Conservation (phyloP, 495 filamentous ascomycete species). For the Neurospora cerealis region DNA sequence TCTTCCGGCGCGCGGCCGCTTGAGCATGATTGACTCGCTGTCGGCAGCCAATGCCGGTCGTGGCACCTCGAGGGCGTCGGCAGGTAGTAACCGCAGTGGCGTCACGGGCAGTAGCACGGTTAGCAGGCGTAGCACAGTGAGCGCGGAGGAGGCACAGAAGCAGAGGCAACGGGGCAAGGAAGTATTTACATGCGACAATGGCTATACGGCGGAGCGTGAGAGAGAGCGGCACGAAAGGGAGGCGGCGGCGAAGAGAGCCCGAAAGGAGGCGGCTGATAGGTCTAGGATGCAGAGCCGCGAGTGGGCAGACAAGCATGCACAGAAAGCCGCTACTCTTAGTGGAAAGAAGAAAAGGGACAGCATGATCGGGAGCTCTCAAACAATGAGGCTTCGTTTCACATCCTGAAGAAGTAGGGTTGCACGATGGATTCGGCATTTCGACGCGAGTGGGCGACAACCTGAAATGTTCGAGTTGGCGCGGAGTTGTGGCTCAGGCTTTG, state of each 20-base stretch:
- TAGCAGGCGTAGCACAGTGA: slow-evolving; percentile 25
- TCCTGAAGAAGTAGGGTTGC: background rate
- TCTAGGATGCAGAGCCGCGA: slow-evolving; percentile 51
- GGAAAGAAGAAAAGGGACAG: background rate
- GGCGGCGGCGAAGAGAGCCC: slow-evolving; percentile 44
- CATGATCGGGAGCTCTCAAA: background rate
- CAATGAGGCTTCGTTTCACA: background rate
- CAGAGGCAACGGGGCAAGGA: slow-evolving; percentile 49
- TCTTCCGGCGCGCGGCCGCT: background rate
- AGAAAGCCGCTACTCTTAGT: background rate
- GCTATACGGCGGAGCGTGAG: slow-evolving; percentile 38
- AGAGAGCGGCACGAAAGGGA: slow-evolving; percentile 46
- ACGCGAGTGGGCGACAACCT: background rate
- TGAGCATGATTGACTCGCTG: background rate
- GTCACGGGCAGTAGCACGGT: slow-evolving; percentile 3
- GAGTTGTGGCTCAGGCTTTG: background rate
- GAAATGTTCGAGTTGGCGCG: background rate
- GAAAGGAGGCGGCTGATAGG: slow-evolving; percentile 56
- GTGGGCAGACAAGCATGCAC: slow-evolving; percentile 57
- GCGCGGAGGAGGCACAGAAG: slow-evolving; percentile 37
- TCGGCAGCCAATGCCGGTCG: slow-evolving; percentile 10
- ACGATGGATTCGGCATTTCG: background rate
- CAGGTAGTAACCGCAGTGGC: slow-evolving; percentile 10
- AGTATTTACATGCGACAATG: slow-evolving; percentile 48
- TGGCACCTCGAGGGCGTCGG: slow-evolving; percentile 13